A percentile compares a stretch with the other conserved stretches of the same genome.
Conservation (phyloP, 768 basidiomycete species). For the Russula earlei region DNA sequence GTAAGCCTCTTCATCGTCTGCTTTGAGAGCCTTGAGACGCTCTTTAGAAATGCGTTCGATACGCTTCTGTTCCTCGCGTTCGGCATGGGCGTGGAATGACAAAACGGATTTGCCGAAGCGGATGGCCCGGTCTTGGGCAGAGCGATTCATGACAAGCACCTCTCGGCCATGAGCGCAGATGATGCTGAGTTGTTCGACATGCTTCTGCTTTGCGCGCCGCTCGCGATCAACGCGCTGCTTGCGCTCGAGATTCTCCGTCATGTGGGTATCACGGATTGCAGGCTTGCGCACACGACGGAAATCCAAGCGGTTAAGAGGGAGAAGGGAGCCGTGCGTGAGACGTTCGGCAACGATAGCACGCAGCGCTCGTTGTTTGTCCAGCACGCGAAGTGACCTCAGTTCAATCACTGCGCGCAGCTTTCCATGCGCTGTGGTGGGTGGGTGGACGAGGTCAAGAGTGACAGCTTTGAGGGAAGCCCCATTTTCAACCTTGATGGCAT, state of each 20-base stretch:
- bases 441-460: slow-evolving; percentile 33
- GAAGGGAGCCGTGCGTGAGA: slow-evolving; percentile 76
- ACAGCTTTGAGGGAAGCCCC: slow-evolving; percentile 19
- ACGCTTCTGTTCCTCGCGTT: slow-evolving; percentile 97
- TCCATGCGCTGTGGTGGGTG: slow-evolving; percentile 58
- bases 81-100: slow-evolving; percentile 79
- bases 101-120: slow-evolving; percentile 70
- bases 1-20: slow-evolving; percentile 99
- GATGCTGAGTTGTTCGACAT: slow-evolving; percentile 83
- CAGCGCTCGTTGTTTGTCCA: slow-evolving; percentile 86
- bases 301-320: slow-evolving; percentile 85
- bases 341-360: slow-evolving; percentile 81
- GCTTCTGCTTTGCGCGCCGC: slow-evolving; percentile 90
- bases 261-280: slow-evolving; percentile 78
- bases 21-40: slow-evolving; percentile 93
- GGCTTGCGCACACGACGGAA: slow-evolving; percentile 85
- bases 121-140: slow-evolving; percentile 46
- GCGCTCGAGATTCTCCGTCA: slow-evolving; percentile 82
- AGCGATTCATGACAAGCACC: slow-evolving; percentile 51
- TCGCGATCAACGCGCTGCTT: slow-evolving; percentile 90
- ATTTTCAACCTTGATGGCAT: slow-evolving; percentile 27
- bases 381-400: slow-evolving; percentile 77
- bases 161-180: slow-evolving; percentile 81
- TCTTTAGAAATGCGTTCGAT: slow-evolving; percentile 95
- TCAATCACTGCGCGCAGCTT: slow-evolving; percentile 89